A percentile compares a stretch with the other conserved stretches of the same genome.
phyloP scores from a whole-genome alignment of 2,329 filamentous ascomycete genomes.

The Hypoxylon sp. region DNA sequence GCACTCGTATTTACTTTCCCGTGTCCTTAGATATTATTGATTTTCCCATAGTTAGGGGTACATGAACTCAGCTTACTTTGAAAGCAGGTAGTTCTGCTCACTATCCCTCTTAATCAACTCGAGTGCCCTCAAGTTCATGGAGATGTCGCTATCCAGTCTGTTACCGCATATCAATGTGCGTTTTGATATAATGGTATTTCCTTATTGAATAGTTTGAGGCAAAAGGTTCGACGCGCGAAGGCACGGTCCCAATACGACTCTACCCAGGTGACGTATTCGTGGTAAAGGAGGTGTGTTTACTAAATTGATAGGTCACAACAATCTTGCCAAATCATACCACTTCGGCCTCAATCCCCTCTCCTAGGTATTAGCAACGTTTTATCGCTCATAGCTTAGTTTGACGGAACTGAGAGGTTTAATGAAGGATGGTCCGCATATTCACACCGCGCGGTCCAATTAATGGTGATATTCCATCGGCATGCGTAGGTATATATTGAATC shows the following conservation, averaged over 20 bases:
- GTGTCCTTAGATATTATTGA: too few species aligned
- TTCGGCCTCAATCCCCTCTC: slow-evolving; percentile 8
- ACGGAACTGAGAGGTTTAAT: background rate
- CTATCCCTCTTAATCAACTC: too few species aligned
- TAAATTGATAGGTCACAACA: slow-evolving; percentile 15
- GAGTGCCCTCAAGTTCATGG: too few species aligned
- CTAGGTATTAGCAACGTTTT: slow-evolving; percentile 2
- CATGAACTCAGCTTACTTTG: too few species aligned
- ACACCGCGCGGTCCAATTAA: slow-evolving; percentile 20
- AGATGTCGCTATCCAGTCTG: background rate
- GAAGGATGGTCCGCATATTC: background rate
- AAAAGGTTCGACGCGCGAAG: background rate
- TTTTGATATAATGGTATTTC: background rate
- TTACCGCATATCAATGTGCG: background rate
- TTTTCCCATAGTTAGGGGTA: too few species aligned
- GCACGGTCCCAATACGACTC: background rate
- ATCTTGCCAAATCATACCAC: slow-evolving; percentile 17
- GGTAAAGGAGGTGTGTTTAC: slow-evolving; percentile 10
- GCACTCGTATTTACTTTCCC: too few species aligned
- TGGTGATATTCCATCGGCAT: slow-evolving; percentile 1
- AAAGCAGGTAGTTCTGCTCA: too few species aligned
- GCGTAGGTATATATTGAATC: slow-evolving; percentile 13
- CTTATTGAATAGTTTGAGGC: too few species aligned
- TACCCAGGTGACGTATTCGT: background rate
- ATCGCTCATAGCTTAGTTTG: slow-evolving; percentile 5